phyloP scores from a whole-genome alignment of 192 early-diverging fungal species.

The Backusella macrospora region DNA sequence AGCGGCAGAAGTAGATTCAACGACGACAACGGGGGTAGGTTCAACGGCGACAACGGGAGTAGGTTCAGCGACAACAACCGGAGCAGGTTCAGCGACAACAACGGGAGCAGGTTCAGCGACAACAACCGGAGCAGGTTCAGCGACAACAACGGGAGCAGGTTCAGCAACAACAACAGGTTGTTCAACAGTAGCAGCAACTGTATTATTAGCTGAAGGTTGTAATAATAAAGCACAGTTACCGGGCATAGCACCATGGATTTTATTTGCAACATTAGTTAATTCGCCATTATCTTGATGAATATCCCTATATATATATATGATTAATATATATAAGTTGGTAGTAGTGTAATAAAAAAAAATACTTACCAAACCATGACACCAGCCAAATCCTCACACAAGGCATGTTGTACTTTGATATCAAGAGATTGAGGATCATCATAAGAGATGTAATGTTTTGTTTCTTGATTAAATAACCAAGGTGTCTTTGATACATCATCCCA shows the following conservation, averaged over 20 bases:
- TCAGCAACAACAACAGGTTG: no score
- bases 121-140: not conserved
- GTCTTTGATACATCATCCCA: slow-evolving; percentile 57
- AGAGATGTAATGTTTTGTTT: slow-evolving; percentile 67
- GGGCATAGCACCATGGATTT: slow-evolving; percentile 22
- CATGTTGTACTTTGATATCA: slow-evolving; percentile 61
- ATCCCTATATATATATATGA: slow-evolving; percentile 26
- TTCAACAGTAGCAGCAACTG: not conserved
- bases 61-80: not conserved
- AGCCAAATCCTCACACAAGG: slow-evolving; percentile 48
- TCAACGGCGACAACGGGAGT: not conserved
- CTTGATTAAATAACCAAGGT: slow-evolving; percentile 59
- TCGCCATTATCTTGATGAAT: slow-evolving; percentile 45
- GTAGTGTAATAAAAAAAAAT: not conserved
- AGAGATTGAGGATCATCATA: slow-evolving; percentile 77
- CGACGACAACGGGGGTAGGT: not conserved
- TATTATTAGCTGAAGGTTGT: not conserved
- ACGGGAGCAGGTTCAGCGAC: not conserved
- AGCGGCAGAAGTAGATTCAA: not conserved
- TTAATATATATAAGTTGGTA: not conserved
- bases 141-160: not conserved
- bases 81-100: not conserved
- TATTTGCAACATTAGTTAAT: slow-evolving; percentile 22
- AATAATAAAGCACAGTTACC: slow-evolving; percentile 7
- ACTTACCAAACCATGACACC: slow-evolving; percentile 67